Conservation (phyloP, 106 monocot species). For the Triglochin maritima region DNA sequence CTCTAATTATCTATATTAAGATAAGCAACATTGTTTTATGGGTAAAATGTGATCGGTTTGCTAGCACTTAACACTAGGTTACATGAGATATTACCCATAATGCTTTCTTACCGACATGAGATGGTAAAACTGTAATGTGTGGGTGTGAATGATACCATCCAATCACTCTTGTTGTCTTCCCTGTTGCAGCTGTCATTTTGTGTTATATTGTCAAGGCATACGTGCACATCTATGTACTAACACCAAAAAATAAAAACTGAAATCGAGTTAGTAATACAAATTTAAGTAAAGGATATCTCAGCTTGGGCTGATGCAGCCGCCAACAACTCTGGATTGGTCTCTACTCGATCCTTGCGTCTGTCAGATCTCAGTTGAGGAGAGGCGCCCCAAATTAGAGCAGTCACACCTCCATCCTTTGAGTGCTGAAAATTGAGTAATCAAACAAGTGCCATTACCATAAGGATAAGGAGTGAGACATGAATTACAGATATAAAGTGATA, state of each 20-base stretch:
- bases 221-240: neutral
- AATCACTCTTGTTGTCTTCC: conserved; percentile 84
- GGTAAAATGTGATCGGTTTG: neutral
- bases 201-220: conserved; percentile 51
- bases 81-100: neutral
- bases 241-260: neutral
- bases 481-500: neutral
- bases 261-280: neutral
- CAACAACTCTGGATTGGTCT: conserved; percentile 81
- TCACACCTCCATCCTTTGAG: conserved; percentile 29
- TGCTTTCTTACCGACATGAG: conserved; percentile 70
- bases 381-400: conserved; percentile 88
- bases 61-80: neutral
- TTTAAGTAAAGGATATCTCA: conserved; percentile 62
- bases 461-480: too few species aligned
- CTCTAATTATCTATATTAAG: too few species aligned
- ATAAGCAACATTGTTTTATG: too few species aligned
- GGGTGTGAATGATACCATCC: conserved; percentile 99
- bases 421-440: conserved; percentile 19
- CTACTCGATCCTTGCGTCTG: conserved; percentile 88
- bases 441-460: neutral
- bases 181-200: conserved; percentile 64
- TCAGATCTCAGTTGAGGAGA: conserved; percentile 90
- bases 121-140: conserved; percentile 92
- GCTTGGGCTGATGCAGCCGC: conserved; percentile 90